Evolutionary conservation across 1,284 basidiomycete species (phyloP), one percentile per base, ranked within the genome.

Genomic region (Spongispora temasekensis): DNA sequence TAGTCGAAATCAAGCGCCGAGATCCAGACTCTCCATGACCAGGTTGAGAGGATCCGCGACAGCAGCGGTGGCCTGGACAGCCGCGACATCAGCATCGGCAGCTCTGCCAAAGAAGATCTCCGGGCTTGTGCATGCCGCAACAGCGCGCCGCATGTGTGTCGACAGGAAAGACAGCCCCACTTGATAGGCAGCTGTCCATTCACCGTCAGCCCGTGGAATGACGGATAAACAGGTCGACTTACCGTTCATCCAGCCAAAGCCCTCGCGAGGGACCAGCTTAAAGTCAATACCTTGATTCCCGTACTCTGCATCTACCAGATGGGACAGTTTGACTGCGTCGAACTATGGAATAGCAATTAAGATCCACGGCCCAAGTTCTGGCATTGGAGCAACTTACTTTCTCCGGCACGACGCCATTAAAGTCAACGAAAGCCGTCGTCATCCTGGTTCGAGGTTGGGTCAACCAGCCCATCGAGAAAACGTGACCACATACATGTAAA

Each of bases 201-300:
- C 1, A 10, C 6, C 7, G 59, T 61, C 5, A 62, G 52, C 44
- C 61, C 82, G 80, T 30, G 21, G 2, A 31, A 50, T 23, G 42
- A 13, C 40, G 44, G 13, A 53, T 51, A 25, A 46, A 30, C 23
- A 21, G 32, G 32, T 51, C 3, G 7, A 40, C 84, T 60, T 67
- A 93, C 92, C 83, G 66, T 95, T 95, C 90, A 94, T 95, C 95
- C 94, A 96, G 5, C 97, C 97, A 71, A 99, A 99, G 57, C 97
- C 97, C 78, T 98, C 97, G 25, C 95, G 84, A 55, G 95, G 95
- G 35, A 98, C 90, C 83, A 94, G 91, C 81, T 95, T 94, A 80
- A 98, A 98, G 79, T 98, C 95, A 68, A 96, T 84, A 57, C 97
- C 97, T 76, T 99, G 97, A 77, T 98, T 99, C 15, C 97, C 97